phyloP scores from a whole-genome alignment of 75 land plant species.

The Selaginella moellendorffii region DNA sequence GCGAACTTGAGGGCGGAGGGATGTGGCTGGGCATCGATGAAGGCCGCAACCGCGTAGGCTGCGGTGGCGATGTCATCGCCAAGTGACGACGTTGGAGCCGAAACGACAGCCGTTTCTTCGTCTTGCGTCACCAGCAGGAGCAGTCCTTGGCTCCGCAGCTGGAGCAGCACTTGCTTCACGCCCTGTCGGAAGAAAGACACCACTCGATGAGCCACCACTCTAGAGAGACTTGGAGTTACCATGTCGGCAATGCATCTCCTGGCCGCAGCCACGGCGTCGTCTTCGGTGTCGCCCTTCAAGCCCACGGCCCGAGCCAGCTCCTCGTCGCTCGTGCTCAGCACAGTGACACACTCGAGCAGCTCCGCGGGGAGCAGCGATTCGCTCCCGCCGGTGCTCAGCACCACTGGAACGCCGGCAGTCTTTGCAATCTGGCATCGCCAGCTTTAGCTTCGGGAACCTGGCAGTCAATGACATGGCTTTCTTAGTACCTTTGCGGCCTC shows the following conservation, averaged over 20 bases:
- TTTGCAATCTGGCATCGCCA: not conserved
- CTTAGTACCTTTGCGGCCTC: not conserved
- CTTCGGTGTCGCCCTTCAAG: not conserved
- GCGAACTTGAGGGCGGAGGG: too few relatives aligned
- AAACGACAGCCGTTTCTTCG: too few relatives aligned
- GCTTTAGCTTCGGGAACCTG: not conserved
- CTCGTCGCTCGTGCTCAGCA: not conserved
- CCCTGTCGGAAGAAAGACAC: too few relatives aligned
- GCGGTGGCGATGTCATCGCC: too few relatives aligned
- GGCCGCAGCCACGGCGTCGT: not conserved
- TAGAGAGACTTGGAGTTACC: too few relatives aligned
- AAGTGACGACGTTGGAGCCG: too few relatives aligned
- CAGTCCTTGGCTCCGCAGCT: too few relatives aligned
- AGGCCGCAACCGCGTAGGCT: too few relatives aligned
- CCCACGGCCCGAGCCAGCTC: not conserved
- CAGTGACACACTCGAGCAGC: not conserved
- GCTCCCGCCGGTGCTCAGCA: not conserved
- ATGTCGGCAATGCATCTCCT: not conserved
- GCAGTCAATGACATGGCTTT: not conserved
- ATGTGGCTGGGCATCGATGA: too few relatives aligned
- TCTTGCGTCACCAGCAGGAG: too few relatives aligned
- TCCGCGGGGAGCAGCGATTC: not conserved
- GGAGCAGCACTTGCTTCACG: too few relatives aligned
- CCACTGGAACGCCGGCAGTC: not conserved
- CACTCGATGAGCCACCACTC: too few relatives aligned